Evolutionary conservation across 2,329 filamentous ascomycete species (phyloP).

Genomic region (Botrytis fragariae): DNA sequence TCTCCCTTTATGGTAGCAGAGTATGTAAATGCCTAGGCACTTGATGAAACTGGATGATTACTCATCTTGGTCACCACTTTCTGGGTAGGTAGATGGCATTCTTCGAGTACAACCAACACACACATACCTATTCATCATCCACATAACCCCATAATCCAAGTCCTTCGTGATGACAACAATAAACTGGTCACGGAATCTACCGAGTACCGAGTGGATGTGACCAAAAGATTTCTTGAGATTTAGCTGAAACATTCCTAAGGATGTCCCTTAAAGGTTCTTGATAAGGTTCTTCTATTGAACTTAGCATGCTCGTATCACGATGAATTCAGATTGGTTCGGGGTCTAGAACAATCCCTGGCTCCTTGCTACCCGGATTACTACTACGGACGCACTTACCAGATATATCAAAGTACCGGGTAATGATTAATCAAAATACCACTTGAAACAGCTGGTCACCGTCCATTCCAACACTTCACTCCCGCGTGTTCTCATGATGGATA

Average conservation of each 20-base stretch:
- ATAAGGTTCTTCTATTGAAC: not conserved
- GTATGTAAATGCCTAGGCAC: not conserved
- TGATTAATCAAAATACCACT: not conserved
- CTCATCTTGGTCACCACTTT: not conserved
- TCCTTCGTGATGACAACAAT: not conserved
- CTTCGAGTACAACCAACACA: no score
- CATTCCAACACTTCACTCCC: not conserved
- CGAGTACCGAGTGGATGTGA: not conserved
- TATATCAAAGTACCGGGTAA: not conserved
- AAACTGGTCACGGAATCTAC: not conserved
- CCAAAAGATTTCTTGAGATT: not conserved
- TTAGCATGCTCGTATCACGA: not conserved
- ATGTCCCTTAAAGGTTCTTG: not conserved
- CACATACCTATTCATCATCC: not conserved
- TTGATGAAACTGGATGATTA: not conserved
- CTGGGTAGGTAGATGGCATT: not conserved
- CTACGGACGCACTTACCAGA: not conserved
- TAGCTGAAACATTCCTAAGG: not conserved
- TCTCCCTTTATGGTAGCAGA: not conserved
- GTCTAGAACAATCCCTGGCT: not conserved
- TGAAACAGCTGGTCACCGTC: not conserved
- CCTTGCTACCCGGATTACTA: not conserved
- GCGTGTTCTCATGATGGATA: slow-evolving; percentile 5
- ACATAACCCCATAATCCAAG: no score
- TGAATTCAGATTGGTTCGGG: not conserved